Evolutionary conservation across 2,329 filamentous ascomycete species (phyloP).

Genomic region (Alternaria tenuissima): DNA sequence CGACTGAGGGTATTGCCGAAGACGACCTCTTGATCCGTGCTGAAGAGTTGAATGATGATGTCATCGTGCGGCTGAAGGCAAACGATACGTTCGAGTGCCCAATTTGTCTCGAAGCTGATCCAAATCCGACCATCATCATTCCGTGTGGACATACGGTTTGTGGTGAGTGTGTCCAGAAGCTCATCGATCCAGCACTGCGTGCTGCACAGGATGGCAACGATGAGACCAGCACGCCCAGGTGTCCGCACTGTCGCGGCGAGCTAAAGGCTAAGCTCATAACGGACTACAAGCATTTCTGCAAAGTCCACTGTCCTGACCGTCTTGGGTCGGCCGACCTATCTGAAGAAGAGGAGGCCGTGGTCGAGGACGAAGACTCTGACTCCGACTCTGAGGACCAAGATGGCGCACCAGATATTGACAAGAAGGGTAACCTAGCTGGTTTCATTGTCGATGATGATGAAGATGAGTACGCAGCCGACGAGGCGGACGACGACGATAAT

Average conservation of each 20-base stretch:
- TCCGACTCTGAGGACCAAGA: slow-evolving; percentile 48
- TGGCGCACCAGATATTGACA: slow-evolving; percentile 50
- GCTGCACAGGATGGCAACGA: slow-evolving; percentile 59
- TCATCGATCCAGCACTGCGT: slow-evolving; percentile 67
- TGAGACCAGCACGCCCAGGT: slow-evolving; percentile 66
- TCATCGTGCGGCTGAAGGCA: slow-evolving; percentile 71
- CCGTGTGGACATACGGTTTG: slow-evolving; percentile 87
- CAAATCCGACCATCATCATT: slow-evolving; percentile 78
- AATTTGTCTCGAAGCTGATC: slow-evolving; percentile 78
- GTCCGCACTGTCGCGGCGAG: slow-evolving; percentile 76
- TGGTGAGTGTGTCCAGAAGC: slow-evolving; percentile 74
- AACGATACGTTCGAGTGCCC: slow-evolving; percentile 76
- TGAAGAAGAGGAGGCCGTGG: slow-evolving; percentile 32
- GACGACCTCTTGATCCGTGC: slow-evolving; percentile 70
- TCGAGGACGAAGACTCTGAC: slow-evolving; percentile 42
- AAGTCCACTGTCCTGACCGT: slow-evolving; percentile 70
- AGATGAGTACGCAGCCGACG: slow-evolving; percentile 52
- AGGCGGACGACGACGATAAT: slow-evolving; percentile 40
- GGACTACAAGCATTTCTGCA: slow-evolving; percentile 76
- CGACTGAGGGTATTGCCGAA: slow-evolving; percentile 64
- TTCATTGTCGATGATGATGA: slow-evolving; percentile 65
- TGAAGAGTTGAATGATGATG: slow-evolving; percentile 64
- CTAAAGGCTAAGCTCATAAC: slow-evolving; percentile 76
- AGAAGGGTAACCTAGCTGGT: slow-evolving; percentile 53
- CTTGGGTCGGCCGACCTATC: slow-evolving; percentile 40